phyloP scores from a whole-genome alignment of 192 early-diverging fungal genomes.

The Rhizophlyctis rosea region DNA sequence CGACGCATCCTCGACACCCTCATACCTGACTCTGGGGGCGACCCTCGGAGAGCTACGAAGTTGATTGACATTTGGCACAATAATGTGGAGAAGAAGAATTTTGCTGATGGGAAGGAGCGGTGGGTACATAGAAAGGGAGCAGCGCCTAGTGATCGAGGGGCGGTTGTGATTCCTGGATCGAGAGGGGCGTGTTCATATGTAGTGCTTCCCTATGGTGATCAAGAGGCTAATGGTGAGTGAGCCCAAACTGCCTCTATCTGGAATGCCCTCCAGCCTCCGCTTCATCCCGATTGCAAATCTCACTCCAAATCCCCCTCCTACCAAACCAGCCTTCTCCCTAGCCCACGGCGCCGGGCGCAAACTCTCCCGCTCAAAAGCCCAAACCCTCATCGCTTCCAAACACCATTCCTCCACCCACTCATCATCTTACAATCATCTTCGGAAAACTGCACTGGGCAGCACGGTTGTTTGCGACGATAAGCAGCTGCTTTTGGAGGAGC shows the following conservation, averaged over 20 bases:
- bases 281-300: constrained; percentile 29
- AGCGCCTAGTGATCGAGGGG: constrained; percentile 48
- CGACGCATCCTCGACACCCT: constrained; percentile 43
- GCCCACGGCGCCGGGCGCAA: constrained; percentile 60
- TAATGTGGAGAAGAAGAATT: constrained; percentile 36
- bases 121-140: constrained; percentile 63
- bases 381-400: constrained; percentile 13
- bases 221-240: too few species aligned
- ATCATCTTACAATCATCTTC: constrained; percentile 21
- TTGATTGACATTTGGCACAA: constrained; percentile 62
- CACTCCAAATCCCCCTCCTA: constrained; percentile 27
- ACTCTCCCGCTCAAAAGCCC: constrained; percentile 44
- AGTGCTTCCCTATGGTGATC: too few species aligned
- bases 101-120: constrained; percentile 12
- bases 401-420: constrained; percentile 11
- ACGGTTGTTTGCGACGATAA: constrained; percentile 57
- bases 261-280: too few species aligned
- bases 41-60: too few species aligned
- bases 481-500: constrained; percentile 53
- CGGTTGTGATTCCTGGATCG: constrained; percentile 58
- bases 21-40: constrained; percentile 19
- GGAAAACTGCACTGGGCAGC: constrained; percentile 43
- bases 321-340: constrained; percentile 48
- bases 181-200: constrained; percentile 56
- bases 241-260: too few species aligned